Base-by-base conservation (phyloP, 768 basidiomycete species). In the Xerocomellus amylosporus region DNA sequence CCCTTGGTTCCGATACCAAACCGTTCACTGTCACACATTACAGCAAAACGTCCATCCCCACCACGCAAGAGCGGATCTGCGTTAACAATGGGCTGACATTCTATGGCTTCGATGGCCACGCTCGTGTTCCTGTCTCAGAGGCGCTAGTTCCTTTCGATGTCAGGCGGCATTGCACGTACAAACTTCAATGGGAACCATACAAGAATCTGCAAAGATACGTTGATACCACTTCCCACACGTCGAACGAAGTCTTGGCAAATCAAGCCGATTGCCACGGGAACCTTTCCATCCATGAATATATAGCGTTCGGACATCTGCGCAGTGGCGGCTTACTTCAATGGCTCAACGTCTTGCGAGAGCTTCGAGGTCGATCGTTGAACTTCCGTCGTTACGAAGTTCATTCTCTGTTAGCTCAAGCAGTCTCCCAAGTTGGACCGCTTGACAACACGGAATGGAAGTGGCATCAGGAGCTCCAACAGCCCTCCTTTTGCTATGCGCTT, bases 271-370 rank as follows among this genome's bases (percentile, higher is more conserved):
- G 78, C 46, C 77, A 75, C 3, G 47, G 50, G 20, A 67, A 73
- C 13, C 64, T 82, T 22, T 69, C 55, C 14, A 54, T 78, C 4
- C 78, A 81, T 22, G 79, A 82, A 48, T 75, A 68, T 24, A 65
- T 74, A 12, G 69, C 74, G 0, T 83, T 79, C 48, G 74, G 72
- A 14, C 64, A 69, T 44, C 56, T 82, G 38, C 76, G 81, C 7
- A 68, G 74, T 34, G 80, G 81, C 1, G 54, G 66, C 0, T 62
- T 52, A 8, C 59, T 83, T 0, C 81, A 82, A 42, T 81, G 79
- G 81, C 59, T 74, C 36, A 82, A 81, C 55, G 75, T 82, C 34
- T 55, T 71, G 13, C 72, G 75, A 34, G 78, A 77, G 54, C 60
- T 83, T n/a, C 67, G 69, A 2, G 67, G 70, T 6, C 65, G 70